Evolutionary conservation across 2,329 filamentous ascomycete species (phyloP).

Genomic region (Penicillium polonicum): DNA sequence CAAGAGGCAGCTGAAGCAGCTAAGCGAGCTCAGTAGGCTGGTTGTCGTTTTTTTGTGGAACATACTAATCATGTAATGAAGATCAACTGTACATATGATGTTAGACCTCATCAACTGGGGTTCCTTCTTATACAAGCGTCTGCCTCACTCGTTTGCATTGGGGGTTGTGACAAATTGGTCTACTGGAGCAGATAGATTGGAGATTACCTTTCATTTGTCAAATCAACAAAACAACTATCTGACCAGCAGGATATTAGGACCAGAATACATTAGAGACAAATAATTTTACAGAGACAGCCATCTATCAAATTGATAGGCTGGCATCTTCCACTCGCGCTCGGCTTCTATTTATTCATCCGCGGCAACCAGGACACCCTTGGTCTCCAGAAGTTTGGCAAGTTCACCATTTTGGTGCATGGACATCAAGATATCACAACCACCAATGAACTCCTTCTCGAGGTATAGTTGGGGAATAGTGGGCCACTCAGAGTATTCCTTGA

Average conservation of each 20-base stretch:
- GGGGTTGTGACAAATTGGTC: neutral
- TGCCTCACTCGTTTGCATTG: neutral
- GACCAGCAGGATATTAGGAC: constrained; percentile 12
- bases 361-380: constrained; percentile 79
- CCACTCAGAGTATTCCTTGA: constrained; percentile 99
- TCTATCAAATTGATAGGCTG: constrained; percentile 8
- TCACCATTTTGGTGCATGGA: constrained; percentile 97
- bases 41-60: neutral
- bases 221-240: constrained; percentile 1
- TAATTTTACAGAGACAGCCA: constrained; percentile 19
- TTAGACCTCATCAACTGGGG: constrained; percentile 17
- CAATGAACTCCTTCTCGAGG: constrained; percentile 91
- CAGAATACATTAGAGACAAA: constrained; percentile 9
- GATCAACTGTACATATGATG: constrained; percentile 19
- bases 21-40: constrained; percentile 11
- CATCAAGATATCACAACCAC: constrained; percentile 95
- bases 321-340: neutral
- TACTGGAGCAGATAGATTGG: neutral
- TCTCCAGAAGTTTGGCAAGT: constrained; percentile 84
- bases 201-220: neutral
- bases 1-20: constrained; percentile 51
- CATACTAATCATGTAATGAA: constrained; percentile 9
- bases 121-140: neutral
- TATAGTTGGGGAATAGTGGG: constrained; percentile 98
- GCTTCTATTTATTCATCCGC: constrained; percentile 48